Evolutionary conservation across 2,329 filamentous ascomycete species (phyloP), one percentile per base, ranked within the genome.

Genomic region (Aspergillus sp.): DNA sequence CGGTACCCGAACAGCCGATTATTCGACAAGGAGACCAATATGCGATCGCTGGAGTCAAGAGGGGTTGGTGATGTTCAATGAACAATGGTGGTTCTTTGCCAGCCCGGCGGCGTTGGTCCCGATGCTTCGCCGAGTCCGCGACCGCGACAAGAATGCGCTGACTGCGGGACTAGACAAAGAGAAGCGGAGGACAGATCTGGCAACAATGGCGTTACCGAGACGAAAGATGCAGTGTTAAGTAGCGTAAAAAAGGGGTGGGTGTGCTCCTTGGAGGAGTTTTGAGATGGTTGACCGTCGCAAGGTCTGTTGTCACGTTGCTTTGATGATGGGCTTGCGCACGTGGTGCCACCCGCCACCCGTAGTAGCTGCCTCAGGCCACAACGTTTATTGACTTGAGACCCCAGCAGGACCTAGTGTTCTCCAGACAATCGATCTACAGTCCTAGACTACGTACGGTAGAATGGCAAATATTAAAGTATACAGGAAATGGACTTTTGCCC

Each of bases 71-170:
- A 38, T n/a, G 34, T 38, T 17, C 5, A 38, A n/a, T 38, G 34
- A n/a, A 5, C 14, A 17, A 38, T 42, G 40, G 21, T 42, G 17
- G 40, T 17, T 20, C 16, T 17, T 42, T 38, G 49, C 19, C 47
- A 51, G 40, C 43, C 49, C 46, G 45, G 47, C 55, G 55, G 49
- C 53, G 29, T 38, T 55, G 47, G 54, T 58, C 52, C 53, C 32
- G 53, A 45, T 54, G 29, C 49, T 53, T 57, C 48, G 58, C 53
- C 58, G 49, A 60, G 55, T 62, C 56, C 57, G 57, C 51, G 54
- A 54, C 48, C 49, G 53, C 56, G 49, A 58, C 51, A 46, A 46
- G 45, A 44, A 20, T 19, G 40, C 2, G 16, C 19, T 42, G 16
- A 17, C 16, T 17, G 19, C 19, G 19, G 21, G 19, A 20, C 47